Conservation (phyloP, 768 basidiomycete genomes). For the Termitomyces sp. region DNA sequence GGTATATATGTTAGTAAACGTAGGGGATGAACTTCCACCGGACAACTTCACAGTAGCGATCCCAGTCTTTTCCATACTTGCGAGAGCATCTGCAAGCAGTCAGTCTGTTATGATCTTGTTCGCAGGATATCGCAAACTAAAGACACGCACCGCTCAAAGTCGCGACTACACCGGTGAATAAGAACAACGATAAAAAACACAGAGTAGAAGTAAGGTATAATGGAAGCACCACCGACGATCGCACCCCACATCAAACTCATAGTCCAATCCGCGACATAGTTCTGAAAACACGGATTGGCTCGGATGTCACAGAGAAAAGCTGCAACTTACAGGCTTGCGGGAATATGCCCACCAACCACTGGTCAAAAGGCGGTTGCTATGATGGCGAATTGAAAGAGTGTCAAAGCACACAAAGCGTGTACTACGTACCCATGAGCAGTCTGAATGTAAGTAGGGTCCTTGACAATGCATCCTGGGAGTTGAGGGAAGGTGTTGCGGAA, state of each 20-base stretch:
- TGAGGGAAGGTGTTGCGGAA: constrained; percentile 94
- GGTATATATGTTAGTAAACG: constrained; percentile 53
- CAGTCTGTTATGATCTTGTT: neutral
- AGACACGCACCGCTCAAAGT: constrained; percentile 77
- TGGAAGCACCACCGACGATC: constrained; percentile 63
- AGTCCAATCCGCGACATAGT: constrained; percentile 91
- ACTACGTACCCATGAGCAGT: constrained; percentile 79
- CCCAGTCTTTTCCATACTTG: constrained; percentile 97
- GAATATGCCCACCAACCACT: constrained; percentile 94
- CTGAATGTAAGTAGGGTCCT: constrained; percentile 89
- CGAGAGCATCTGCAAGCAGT: constrained; percentile 51
- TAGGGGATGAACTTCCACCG: constrained; percentile 88
- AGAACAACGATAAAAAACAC: constrained; percentile 94
- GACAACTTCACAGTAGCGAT: constrained; percentile 80
- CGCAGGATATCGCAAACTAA: neutral
- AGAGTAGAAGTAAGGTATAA: constrained; percentile 96
- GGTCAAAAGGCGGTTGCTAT: constrained; percentile 82
- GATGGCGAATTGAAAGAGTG: neutral
- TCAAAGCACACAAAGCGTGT: neutral
- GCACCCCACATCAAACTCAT: constrained; percentile 86
- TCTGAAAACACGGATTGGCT: constrained; percentile 33
- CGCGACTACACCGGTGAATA: constrained; percentile 84
- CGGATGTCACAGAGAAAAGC: neutral
- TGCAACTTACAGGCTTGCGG: constrained; percentile 74
- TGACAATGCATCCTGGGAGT: constrained; percentile 71